Evolutionary conservation across 257 asterid species (phyloP).

Genomic region (Paulownia fortunei): DNA sequence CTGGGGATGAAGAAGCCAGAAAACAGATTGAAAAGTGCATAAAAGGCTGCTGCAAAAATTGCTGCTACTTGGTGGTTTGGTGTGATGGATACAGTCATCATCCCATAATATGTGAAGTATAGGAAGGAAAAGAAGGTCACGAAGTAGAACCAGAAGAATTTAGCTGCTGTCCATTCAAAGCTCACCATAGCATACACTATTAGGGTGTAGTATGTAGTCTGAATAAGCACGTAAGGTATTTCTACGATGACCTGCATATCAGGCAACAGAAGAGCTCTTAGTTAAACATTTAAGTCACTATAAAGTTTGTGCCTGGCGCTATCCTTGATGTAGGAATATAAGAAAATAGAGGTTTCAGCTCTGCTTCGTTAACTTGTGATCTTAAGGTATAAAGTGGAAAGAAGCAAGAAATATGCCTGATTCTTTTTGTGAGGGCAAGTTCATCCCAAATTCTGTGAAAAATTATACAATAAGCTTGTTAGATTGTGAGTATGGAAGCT

Average conservation of each 20-base stretch:
- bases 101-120: slow-evolving; percentile 87
- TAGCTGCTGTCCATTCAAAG: slow-evolving; percentile 76
- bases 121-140: slow-evolving; percentile 74
- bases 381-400: background rate
- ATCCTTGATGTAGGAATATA: too few relatives aligned
- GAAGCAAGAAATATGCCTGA: background rate
- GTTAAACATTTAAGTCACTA: background rate
- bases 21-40: slow-evolving; percentile 75
- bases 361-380: too few relatives aligned
- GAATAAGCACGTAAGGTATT: slow-evolving; percentile 70
- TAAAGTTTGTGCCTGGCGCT: too few relatives aligned
- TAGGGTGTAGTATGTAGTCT: slow-evolving; percentile 61
- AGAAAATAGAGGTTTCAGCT: too few relatives aligned
- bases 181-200: slow-evolving; percentile 83
- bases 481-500: background rate
- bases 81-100: slow-evolving; percentile 85
- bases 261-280: slow-evolving; percentile 1
- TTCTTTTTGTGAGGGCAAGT: background rate
- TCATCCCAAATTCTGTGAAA: background rate
- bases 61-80: slow-evolving; percentile 87
- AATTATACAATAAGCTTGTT: background rate
- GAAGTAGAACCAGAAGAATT: slow-evolving; percentile 86
- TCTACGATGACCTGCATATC: slow-evolving; percentile 58
- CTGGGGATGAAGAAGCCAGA: slow-evolving; percentile 83
- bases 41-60: slow-evolving; percentile 77